These are phyloP conservation scores for Kuraishia borneana DNA, from an alignment of 805 yeast genomes.

Conservation along the genomic window DNA sequence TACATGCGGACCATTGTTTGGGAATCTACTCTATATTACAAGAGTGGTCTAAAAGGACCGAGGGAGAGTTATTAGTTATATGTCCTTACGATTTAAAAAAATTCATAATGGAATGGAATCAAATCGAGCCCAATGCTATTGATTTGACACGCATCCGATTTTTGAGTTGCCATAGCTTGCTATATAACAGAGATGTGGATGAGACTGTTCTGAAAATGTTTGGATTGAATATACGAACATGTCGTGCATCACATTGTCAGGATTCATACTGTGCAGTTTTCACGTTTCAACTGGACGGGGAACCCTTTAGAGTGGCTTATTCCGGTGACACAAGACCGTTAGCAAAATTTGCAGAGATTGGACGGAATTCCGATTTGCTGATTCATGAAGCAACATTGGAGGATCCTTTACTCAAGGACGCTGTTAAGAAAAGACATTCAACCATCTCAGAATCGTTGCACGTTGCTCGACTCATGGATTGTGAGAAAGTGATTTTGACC, in stretches of 20 bases:
- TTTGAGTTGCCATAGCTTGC: neutral
- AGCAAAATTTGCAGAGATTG: conserved; percentile 45
- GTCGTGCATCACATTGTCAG: conserved; percentile 77
- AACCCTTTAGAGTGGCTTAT: conserved; percentile 60
- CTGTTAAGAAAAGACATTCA: conserved; percentile 71
- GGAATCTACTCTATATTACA: conserved; percentile 65
- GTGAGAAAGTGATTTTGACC: conserved; percentile 62
- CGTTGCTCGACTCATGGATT: conserved; percentile 62
- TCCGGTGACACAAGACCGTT: conserved; percentile 95
- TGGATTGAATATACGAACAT: conserved; percentile 23
- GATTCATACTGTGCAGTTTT: conserved; percentile 67
- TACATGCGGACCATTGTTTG: conserved; percentile 95
- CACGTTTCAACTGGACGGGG: conserved; percentile 23
- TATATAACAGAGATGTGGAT: neutral
- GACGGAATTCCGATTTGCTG: conserved; percentile 55
- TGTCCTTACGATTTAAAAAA: conserved; percentile 66
- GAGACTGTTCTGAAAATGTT: neutral
- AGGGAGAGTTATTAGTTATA: conserved; percentile 41
- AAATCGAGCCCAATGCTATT: conserved; percentile 25
- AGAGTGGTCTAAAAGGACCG: conserved; percentile 43
- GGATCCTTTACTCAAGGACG: conserved; percentile 67
- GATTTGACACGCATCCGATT: conserved; percentile 26
- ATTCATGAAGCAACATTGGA: conserved; percentile 94
- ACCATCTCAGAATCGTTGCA: conserved; percentile 80
- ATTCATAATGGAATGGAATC: conserved; percentile 60